A percentile compares a stretch with the other conserved stretches of the same genome.
phyloP scores from a whole-genome alignment of 768 basidiomycete species.

The Rossbeevera mucosa region DNA sequence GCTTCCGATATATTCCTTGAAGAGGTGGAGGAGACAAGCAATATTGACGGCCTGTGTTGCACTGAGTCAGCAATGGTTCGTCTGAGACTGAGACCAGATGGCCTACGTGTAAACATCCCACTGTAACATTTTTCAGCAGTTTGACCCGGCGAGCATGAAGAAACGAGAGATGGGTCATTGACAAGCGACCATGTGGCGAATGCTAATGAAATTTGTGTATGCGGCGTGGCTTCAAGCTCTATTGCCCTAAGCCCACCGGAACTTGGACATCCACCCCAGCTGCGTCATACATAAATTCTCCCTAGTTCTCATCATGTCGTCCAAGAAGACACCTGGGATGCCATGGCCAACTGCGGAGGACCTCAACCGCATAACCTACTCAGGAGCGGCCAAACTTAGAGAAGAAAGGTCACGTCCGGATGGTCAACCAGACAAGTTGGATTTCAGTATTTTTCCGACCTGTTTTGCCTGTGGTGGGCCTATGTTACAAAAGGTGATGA shows the following conservation, averaged over 20 bases:
- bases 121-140: slow-evolving; percentile 19
- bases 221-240: background rate
- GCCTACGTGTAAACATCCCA: slow-evolving; percentile 27
- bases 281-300: background rate
- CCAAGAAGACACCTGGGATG: slow-evolving; percentile 3
- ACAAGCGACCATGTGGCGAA: background rate
- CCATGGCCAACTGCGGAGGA: slow-evolving; percentile 24
- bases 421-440: slow-evolving; percentile 27
- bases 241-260: background rate
- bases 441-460: slow-evolving; percentile 20
- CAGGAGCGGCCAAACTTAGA: slow-evolving; percentile 26
- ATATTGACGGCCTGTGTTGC: slow-evolving; percentile 50
- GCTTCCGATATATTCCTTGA: slow-evolving; percentile 56
- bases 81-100: background rate
- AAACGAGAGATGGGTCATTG: slow-evolving; percentile 16
- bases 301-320: slow-evolving; percentile 14
- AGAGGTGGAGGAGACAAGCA: slow-evolving; percentile 56
- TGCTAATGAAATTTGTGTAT: background rate
- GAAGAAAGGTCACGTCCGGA: slow-evolving; percentile 24
- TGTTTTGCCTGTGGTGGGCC: slow-evolving; percentile 22
- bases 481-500: slow-evolving; percentile 21
- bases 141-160: slow-evolving; percentile 11
- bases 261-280: background rate
- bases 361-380: slow-evolving; percentile 26
- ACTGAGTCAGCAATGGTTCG: background rate